Conservation (phyloP, 495 filamentous ascomycete species). For the Trichocladium uniseriatum region DNA sequence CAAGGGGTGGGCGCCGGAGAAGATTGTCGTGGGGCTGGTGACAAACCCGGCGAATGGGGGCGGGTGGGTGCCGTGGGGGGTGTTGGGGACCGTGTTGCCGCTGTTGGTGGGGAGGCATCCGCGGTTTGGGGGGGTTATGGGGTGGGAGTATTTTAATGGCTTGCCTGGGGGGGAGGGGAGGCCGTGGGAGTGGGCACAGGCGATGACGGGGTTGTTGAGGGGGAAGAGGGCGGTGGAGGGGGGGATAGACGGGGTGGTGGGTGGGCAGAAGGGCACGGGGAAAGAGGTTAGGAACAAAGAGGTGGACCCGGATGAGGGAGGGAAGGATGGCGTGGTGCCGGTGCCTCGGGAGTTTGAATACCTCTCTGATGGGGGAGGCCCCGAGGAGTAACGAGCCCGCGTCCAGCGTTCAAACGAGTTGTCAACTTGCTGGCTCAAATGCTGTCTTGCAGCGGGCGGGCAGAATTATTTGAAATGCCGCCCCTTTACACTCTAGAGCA, state of each 20-base stretch:
- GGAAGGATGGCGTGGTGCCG: constrained; percentile 5
- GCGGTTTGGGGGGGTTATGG: constrained; percentile 67
- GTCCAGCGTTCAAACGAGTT: too few relatives aligned
- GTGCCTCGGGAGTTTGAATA: constrained; percentile 24
- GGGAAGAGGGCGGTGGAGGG: constrained; percentile 8
- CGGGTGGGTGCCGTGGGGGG: constrained; percentile 33
- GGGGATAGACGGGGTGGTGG: not conserved
- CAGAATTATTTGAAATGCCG: too few relatives aligned
- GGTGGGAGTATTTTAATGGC: constrained; percentile 82
- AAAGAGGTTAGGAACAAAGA: not conserved
- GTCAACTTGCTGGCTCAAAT: too few relatives aligned
- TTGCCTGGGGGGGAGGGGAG: constrained; percentile 47
- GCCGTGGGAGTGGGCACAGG: constrained; percentile 62
- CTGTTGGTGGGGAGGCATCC: constrained; percentile 31
- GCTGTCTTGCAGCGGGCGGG: too few relatives aligned
- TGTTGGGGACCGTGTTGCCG: constrained; percentile 27
- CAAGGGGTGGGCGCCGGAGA: constrained; percentile 65
- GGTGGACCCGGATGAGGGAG: constrained; percentile 12
- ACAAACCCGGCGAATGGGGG: constrained; percentile 65
- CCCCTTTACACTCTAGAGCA: too few relatives aligned
- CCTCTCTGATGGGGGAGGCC: constrained; percentile 16
- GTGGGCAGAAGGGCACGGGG: not conserved
- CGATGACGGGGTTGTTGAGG: constrained; percentile 29
- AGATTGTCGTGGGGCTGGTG: constrained; percentile 66
- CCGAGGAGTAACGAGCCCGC: not conserved